These are phyloP conservation scores for Scalesia atractyloides DNA, from an alignment of 129 eudicot genomes.

Conservation along the genomic window DNA sequence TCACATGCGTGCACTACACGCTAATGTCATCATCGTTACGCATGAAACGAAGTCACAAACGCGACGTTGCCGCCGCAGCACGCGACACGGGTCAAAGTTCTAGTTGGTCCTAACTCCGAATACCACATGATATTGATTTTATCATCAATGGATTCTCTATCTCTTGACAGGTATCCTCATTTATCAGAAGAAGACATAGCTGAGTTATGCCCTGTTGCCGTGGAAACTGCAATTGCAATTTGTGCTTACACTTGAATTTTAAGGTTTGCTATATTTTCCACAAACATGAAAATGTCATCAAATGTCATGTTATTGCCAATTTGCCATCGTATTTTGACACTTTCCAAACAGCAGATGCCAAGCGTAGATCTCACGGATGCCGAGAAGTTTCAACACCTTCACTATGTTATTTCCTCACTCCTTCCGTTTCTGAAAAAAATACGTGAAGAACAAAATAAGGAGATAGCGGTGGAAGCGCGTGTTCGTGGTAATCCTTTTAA, in stretches of 20 bases:
- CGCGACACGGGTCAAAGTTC: too few relatives aligned
- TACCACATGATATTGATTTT: not conserved
- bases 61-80: too few relatives aligned
- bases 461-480: constrained; percentile 52
- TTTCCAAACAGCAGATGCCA: constrained; percentile 44
- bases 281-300: not conserved
- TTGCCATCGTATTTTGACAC: not conserved
- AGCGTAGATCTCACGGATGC: constrained; percentile 39
- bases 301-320: not conserved
- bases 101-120: too few relatives aligned
- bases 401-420: constrained; percentile 51
- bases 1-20: too few relatives aligned
- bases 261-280: constrained; percentile 47
- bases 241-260: constrained; percentile 58
- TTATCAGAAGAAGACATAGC: constrained; percentile 56
- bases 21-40: too few relatives aligned
- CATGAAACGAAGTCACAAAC: too few relatives aligned
- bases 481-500: constrained; percentile 47
- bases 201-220: constrained; percentile 70
- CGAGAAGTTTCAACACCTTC: constrained; percentile 60
- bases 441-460: constrained; percentile 63
- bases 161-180: constrained; percentile 60
- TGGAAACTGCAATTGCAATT: constrained; percentile 80
- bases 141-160: not conserved
- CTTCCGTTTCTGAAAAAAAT: constrained; percentile 59